phyloP scores from a whole-genome alignment of 257 asterid genomes.

The Cruciata laevipes region DNA sequence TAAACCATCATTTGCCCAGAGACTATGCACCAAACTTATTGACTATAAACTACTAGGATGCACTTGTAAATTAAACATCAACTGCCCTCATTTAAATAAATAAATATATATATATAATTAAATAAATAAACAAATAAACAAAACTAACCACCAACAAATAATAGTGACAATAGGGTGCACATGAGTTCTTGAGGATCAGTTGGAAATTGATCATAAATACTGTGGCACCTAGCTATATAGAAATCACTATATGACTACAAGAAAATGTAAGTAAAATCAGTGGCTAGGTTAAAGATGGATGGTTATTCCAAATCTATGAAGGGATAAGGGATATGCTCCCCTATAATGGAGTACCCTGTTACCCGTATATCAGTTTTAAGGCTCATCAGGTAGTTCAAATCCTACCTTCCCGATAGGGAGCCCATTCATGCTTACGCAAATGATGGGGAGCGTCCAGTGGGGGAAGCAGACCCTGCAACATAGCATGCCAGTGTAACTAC shows the following conservation, averaged over 20 bases:
- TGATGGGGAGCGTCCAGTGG: conserved; percentile 98
- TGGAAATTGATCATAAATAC: background rate
- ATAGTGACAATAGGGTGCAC: background rate
- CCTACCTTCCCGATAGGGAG: conserved; percentile 87
- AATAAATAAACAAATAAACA: background rate
- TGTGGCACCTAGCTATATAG: background rate
- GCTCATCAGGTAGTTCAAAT: background rate
- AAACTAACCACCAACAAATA: background rate
- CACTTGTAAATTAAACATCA: background rate
- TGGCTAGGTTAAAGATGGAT: background rate
- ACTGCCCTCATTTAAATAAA: background rate
- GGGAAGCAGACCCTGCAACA: conserved; percentile 73
- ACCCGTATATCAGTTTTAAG: too few species aligned
- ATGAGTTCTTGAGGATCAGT: background rate
- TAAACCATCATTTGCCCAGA: conserved; percentile 76
- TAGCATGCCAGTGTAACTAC: conserved; percentile 1
- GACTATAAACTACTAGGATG: background rate
- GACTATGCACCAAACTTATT: conserved; percentile 28
- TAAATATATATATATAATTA: background rate
- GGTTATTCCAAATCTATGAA: background rate
- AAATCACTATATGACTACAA: background rate
- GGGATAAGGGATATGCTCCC: background rate
- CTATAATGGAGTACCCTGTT: background rate
- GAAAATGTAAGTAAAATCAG: background rate
- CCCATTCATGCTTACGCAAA: conserved; percentile 97